Percentiles rank a stretch among this genome's conserved stretches.
phyloP scores from a whole-genome alignment of 2,329 filamentous ascomycete species.

The Bipolaris sorokiniana region DNA sequence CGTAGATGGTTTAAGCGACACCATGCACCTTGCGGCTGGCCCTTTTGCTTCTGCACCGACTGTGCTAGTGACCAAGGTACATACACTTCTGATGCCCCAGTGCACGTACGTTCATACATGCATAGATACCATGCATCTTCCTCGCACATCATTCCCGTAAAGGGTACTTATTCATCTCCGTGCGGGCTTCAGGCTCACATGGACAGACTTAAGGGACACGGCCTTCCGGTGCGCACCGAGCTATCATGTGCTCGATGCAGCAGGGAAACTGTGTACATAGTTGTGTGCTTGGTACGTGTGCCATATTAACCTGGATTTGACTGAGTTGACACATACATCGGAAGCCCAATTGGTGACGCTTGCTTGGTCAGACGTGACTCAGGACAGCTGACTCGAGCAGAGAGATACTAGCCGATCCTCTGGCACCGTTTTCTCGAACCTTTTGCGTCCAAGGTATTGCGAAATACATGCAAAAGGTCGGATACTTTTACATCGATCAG shows the following conservation, averaged over 20 bases:
- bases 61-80: not conserved
- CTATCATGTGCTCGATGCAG: not conserved
- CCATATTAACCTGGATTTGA: too few species aligned
- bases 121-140: not conserved
- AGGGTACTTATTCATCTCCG: not conserved
- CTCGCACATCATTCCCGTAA: not conserved
- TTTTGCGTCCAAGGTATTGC: not conserved
- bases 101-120: not conserved
- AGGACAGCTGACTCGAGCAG: not conserved
- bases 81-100: not conserved
- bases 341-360: not conserved
- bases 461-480: not conserved
- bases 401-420: not conserved
- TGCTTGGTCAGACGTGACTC: not conserved
- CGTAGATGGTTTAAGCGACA: not conserved
- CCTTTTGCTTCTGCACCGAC: not conserved
- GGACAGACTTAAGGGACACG: not conserved
- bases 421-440: not conserved
- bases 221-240: not conserved
- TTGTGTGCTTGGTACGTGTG: too few species aligned
- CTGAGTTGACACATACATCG: too few species aligned
- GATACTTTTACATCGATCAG: not conserved
- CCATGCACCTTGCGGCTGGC: not conserved
- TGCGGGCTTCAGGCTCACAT: not conserved
- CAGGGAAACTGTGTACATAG: not conserved